Evolutionary conservation across 2,329 filamentous ascomycete genomes (phyloP), one percentile per base, ranked within the genome.

Genomic region (Pseudogymnoascus sp.): DNA sequence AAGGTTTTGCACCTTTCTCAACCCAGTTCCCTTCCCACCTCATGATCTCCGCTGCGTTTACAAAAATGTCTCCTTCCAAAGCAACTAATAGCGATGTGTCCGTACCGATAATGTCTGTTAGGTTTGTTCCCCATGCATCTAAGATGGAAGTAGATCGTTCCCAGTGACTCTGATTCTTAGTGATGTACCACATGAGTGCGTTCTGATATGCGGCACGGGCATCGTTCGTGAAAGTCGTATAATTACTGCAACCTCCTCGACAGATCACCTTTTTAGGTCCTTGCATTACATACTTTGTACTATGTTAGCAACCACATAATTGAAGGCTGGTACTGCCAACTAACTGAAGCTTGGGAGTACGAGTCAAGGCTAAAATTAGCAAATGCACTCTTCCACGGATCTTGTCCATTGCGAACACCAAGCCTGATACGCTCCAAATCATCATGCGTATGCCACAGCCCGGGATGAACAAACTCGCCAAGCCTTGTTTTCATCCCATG

Each of bases 31-130:
- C 76, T 64, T 78, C 76, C 74, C 75, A 77, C 31, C 76, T 72
- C 75, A 79, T 76, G 31, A 79, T 77, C 67, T 78, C 77, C 0
- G 76, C 77, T 0, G 76, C 76, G 35, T 79, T 79, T 19, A 72
- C 75, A 7, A 78, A 72, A 14, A 78, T 40, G 21, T 74, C 73
- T 1, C 77, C 76, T 7, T 78, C 76, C 0, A 78, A 66, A 0
- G 72, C 75, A 6, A 78, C 66, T 4, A 78, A 65, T 1, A 78
- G 72, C 1, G 75, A 75, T 0, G 67, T 69, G 62, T 76, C 74
- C 0, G 67, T 71, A 1, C 74, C 74, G 38, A 75, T 70, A 42
- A 76, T 72, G 61, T 70, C 67, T 4, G 70, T 74, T 7, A 76
- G 63, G 21, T 70, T 73, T 4, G 67, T 67, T 1, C 75, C 74